Evolutionary conservation across 768 basidiomycete species (phyloP).

Genomic region (Plicaturopsis crispa): DNA sequence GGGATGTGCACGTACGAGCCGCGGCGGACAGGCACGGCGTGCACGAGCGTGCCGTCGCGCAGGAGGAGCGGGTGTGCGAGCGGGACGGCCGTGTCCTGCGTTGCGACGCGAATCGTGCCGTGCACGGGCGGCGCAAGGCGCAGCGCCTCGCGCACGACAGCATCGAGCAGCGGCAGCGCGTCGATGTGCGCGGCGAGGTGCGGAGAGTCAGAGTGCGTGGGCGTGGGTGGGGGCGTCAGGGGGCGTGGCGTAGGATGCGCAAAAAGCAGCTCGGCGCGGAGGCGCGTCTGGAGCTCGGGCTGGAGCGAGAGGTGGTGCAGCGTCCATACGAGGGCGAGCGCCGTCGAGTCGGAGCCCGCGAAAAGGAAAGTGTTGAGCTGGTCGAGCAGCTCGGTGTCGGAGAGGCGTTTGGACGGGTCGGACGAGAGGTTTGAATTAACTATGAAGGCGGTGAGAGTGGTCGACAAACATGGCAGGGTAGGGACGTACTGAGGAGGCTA

Average conservation of each 20-base stretch:
- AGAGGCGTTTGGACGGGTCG: constrained; percentile 35
- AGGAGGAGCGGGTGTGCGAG: constrained; percentile 36
- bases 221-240: not conserved
- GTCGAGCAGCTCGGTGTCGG: constrained; percentile 56
- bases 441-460: no score
- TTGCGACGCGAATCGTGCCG: constrained; percentile 49
- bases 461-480: not conserved
- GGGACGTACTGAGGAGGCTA: constrained; percentile 36
- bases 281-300: constrained; percentile 43
- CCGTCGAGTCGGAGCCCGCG: constrained; percentile 55
- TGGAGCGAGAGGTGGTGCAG: constrained; percentile 47
- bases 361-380: constrained; percentile 62
- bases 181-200: constrained; percentile 21
- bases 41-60: constrained; percentile 28
- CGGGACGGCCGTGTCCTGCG: constrained; percentile 45
- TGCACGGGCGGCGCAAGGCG: constrained; percentile 51
- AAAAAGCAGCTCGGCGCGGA: constrained; percentile 41
- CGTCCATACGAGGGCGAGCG: constrained; percentile 51
- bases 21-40: constrained; percentile 39
- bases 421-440: constrained; percentile 54
- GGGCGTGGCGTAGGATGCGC: not conserved
- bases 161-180: constrained; percentile 44
- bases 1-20: constrained; percentile 52
- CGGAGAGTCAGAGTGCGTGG: not conserved
- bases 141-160: constrained; percentile 49